These are phyloP conservation scores for Penicillium waksmanii DNA, from an alignment of 495 filamentous ascomycete species.

Conservation along the genomic window DNA sequence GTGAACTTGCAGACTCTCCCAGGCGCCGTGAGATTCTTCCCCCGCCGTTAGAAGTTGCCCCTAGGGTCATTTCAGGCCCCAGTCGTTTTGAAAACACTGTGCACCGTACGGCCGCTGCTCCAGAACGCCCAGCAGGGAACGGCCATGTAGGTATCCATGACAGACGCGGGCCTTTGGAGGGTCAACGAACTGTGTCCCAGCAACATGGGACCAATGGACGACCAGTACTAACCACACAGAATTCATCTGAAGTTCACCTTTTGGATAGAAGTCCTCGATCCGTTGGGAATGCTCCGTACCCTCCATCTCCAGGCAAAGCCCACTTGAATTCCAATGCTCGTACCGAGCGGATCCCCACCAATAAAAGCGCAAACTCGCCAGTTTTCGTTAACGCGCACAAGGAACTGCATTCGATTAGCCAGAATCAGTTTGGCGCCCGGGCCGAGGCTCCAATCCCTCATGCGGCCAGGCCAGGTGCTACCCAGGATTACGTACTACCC, in stretches of 20 bases:
- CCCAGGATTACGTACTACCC: constrained; percentile 41
- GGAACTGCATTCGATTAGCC: constrained; percentile 22
- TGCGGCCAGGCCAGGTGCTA: constrained; percentile 22
- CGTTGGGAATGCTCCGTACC: constrained; percentile 19
- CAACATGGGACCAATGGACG: constrained; percentile 12
- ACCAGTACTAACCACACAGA: constrained; percentile 34
- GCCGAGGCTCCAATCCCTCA: constrained; percentile 20
- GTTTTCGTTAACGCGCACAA: constrained; percentile 45
- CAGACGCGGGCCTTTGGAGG: constrained; percentile 18
- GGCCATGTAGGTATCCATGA: constrained; percentile 22
- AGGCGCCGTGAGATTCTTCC: constrained; percentile 17
- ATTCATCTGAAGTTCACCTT: constrained; percentile 31
- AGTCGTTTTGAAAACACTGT: constrained; percentile 18
- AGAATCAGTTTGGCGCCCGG: constrained; percentile 24
- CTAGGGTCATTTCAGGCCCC: constrained; percentile 23
- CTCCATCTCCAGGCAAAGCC: constrained; percentile 20
- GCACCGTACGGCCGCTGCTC: constrained; percentile 16
- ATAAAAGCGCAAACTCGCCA: constrained; percentile 32
- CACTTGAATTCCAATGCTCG: constrained; percentile 24
- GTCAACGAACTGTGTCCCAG: constrained; percentile 11
- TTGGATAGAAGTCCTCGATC: constrained; percentile 24
- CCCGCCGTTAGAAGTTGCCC: constrained; percentile 15
- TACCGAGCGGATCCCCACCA: constrained; percentile 22
- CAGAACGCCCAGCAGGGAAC: constrained; percentile 10
- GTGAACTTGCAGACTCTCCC: constrained; percentile 21